phyloP scores from a whole-genome alignment of 257 asterid species.

The Coffea eugenioides region DNA sequence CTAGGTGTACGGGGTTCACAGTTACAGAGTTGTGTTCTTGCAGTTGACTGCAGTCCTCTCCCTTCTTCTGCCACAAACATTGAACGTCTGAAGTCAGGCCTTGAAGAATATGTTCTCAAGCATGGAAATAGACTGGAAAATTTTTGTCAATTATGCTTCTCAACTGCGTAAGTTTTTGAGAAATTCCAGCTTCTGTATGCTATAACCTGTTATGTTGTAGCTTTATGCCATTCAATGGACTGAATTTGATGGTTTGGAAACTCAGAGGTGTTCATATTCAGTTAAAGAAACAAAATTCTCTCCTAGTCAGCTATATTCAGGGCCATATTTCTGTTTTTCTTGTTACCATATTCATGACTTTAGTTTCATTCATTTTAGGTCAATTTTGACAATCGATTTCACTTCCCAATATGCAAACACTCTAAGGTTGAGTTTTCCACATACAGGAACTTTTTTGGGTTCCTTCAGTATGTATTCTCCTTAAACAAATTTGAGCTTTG shows the following conservation, averaged over 20 bases:
- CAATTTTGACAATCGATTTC: not conserved
- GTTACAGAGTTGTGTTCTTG: conserved; percentile 34
- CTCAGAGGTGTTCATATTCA: not conserved
- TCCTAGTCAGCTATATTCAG: not conserved
- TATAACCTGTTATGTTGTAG: not conserved
- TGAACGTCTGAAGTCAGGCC: conserved; percentile 57
- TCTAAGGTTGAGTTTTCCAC: not conserved
- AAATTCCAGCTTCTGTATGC: conserved; percentile 12
- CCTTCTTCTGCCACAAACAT: conserved; percentile 41
- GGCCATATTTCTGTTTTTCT: not conserved
- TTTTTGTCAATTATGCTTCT: conserved; percentile 58
- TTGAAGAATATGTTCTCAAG: conserved; percentile 65
- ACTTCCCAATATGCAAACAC: not conserved
- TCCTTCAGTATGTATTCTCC: not conserved
- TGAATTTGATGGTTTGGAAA: not conserved
- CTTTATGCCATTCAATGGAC: not conserved
- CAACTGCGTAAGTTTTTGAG: conserved; percentile 49
- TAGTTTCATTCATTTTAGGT: not conserved
- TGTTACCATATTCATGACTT: not conserved
- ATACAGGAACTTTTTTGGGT: not conserved
- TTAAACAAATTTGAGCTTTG: not conserved
- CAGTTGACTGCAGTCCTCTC: conserved; percentile 38
- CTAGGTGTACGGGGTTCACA: conserved; percentile 36
- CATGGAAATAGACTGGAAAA: conserved; percentile 52
- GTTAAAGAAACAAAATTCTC: not conserved